These are phyloP conservation scores for Mimosa bimucronata DNA, from an alignment of 306 rosid species.

Conservation along the genomic window DNA sequence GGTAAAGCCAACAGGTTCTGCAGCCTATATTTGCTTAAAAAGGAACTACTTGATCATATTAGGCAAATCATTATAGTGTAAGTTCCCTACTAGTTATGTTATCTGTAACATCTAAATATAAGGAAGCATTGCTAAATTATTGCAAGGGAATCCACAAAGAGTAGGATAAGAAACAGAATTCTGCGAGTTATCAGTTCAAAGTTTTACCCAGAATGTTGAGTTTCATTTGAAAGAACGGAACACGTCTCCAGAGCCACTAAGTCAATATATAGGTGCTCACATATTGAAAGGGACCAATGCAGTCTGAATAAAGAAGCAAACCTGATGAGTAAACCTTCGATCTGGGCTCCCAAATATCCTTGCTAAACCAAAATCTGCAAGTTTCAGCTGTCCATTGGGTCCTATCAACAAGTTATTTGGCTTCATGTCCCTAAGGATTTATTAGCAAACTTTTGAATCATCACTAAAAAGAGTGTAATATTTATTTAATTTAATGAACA, in stretches of 20 bases:
- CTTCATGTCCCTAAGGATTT: constrained; percentile 89
- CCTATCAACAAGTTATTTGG: constrained; percentile 98
- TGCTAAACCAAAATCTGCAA: constrained; percentile 99
- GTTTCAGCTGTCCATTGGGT: constrained; percentile 88
- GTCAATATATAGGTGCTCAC: constrained; percentile 2
- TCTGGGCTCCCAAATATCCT: constrained; percentile 97
- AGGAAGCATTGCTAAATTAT: constrained; percentile 2
- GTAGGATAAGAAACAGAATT: constrained; percentile 4
- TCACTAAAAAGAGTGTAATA: constrained; percentile 26
- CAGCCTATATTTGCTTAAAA: constrained; percentile 9
- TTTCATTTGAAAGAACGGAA: constrained; percentile 28
- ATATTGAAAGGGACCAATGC: constrained; percentile 22
- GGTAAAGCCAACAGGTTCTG: background rate
- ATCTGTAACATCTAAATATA: constrained; percentile 27
- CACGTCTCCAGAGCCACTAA: constrained; percentile 23
- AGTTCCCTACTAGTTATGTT: constrained; percentile 2
- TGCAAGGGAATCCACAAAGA: background rate
- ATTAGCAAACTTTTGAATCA: constrained; percentile 34
- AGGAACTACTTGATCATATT: constrained; percentile 8
- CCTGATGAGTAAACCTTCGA: constrained; percentile 97
- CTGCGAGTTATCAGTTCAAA: constrained; percentile 6
- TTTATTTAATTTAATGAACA: background rate
- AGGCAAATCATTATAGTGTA: constrained; percentile 18
- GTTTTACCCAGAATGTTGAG: constrained; percentile 16
- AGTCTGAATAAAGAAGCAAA: constrained; percentile 44